Base-by-base conservation (phyloP, 371 early-diverging fungal species). In the Apophysomyces variabilis region DNA sequence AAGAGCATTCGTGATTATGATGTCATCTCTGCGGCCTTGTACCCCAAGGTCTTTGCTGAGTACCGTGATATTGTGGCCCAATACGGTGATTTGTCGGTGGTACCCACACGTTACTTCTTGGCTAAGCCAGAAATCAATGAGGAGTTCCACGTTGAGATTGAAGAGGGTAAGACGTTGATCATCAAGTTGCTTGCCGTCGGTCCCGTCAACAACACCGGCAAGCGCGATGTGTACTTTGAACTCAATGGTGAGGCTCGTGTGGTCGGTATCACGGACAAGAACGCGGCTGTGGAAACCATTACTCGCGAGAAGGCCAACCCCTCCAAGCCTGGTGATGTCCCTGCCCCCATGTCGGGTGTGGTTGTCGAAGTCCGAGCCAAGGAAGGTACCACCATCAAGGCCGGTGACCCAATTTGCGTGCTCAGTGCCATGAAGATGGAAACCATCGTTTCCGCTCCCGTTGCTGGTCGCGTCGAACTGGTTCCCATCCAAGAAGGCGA, bases 401-500 rank as follows among this genome's bases (percentile, higher is more conserved):
- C 87, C 8, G 98, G 97, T 11, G 95, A 96, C 66, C 93, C 95
- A 7, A 74, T 96, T 64, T 94, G 90, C 66, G 92, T 97, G 11
- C 79, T 97, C 62, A 90, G 90, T 58, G 97, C 97, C 54, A 97
- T 97, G 98, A 97, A 97, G 83, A 96, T 97, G 96, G 98, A 97
- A 78, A 96, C 96, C 1, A 87, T 95, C 5, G 95, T 97, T 14
- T 86, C 93, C 11, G 85, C 95, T 7, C 89, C 96, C 7, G 85
- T 90, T 18, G 84, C 90, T 39, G 98, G 98, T 67, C 83, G 72
- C 18, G 85, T 97, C 32, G 90, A 88, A 46, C 70, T 86, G 58
- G 88, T 96, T 12, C 78, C 83, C 13, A 87, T 94, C 35, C 76
- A 83, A 58, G 87, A 87, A 66, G 89, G 86, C 61, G 96, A 97